Percentiles rank a stretch among this genome's conserved stretches.
phyloP scores from a whole-genome alignment of 768 basidiomycete species.

The Panus rudis region DNA sequence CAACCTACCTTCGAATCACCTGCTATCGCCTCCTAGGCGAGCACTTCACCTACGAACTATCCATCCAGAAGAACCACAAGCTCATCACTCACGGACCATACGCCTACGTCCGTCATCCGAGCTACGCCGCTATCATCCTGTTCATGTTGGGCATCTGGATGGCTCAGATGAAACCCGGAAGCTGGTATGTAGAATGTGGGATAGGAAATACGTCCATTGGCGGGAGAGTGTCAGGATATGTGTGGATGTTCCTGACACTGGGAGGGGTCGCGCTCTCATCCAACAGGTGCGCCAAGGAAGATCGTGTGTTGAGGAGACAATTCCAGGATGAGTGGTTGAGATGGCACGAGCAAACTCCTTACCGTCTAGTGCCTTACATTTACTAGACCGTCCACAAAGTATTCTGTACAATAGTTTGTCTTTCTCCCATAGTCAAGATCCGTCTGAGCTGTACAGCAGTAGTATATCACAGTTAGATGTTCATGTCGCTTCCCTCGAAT shows the following conservation, averaged over 20 bases:
- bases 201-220: not conserved
- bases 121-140: slow-evolving; percentile 6
- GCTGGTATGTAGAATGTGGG: not conserved
- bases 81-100: slow-evolving; percentile 12
- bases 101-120: slow-evolving; percentile 11
- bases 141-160: slow-evolving; percentile 3
- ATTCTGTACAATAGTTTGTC: no score
- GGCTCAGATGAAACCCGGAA: not conserved
- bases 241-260: not conserved
- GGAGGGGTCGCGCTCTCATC: not conserved
- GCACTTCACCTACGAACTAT: not conserved
- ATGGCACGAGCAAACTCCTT: slow-evolving; percentile 9
- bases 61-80: not conserved
- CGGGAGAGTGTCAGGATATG: not conserved
- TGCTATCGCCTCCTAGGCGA: not conserved
- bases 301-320: slow-evolving; percentile 6
- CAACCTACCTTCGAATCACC: not conserved
- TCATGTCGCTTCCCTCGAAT: no score
- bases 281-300: slow-evolving; percentile 5
- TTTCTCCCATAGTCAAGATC: no score
- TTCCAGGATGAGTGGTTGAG: slow-evolving; percentile 11
- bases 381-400: no score
- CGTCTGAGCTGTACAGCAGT: no score
- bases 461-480: no score
- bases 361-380: slow-evolving; percentile 8